These are phyloP conservation scores for Periconia sp. DNA, from an alignment of 2,329 filamentous ascomycete species.

Conservation along the genomic window DNA sequence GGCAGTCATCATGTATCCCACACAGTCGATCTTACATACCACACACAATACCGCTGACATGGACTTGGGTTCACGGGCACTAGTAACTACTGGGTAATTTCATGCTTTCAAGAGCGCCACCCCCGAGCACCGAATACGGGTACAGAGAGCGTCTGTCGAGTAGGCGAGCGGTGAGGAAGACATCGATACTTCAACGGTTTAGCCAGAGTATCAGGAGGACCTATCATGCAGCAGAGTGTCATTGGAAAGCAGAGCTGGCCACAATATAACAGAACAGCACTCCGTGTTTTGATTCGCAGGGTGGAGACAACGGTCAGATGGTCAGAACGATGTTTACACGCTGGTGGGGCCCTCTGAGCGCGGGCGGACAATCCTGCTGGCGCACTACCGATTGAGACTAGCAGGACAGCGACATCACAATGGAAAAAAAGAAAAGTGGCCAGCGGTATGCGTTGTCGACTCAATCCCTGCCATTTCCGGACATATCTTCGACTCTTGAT, in stretches of 20 bases:
- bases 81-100: slow-evolving; percentile 8
- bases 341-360: slow-evolving; percentile 7
- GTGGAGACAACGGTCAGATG: background rate
- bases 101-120: background rate
- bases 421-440: slow-evolving; percentile 6
- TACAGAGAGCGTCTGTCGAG: background rate
- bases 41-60: slow-evolving; percentile 32
- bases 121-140: background rate
- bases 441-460: slow-evolving; percentile 1
- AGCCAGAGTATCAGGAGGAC: no score
- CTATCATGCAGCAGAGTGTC: no score
- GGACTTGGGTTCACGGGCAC: slow-evolving; percentile 29
- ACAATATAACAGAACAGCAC: no score
- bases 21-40: background rate
- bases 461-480: background rate
- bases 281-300: background rate
- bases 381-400: slow-evolving; percentile 19
- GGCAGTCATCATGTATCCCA: slow-evolving; percentile 20
- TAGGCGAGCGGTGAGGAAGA: no score
- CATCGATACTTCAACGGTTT: background rate
- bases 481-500: background rate
- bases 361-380: slow-evolving; percentile 9
- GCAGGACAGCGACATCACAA: slow-evolving; percentile 7
- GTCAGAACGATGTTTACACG: background rate
- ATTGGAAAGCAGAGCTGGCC: no score